These are phyloP conservation scores for Meredithiella fracta DNA, from an alignment of 2,329 filamentous ascomycete species.

Conservation along the genomic window DNA sequence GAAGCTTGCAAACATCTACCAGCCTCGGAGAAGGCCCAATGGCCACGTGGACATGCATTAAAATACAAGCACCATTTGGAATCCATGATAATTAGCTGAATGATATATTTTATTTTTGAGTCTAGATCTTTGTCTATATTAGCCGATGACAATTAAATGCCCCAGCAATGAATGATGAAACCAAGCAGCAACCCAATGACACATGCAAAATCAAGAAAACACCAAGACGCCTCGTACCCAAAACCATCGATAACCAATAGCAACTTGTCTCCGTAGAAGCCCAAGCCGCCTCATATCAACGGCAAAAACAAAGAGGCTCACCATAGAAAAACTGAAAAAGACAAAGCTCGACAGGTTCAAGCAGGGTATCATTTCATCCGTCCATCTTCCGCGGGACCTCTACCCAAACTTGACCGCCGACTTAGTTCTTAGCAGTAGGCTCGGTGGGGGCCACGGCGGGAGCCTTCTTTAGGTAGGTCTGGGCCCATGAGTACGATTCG, in stretches of 20 bases:
- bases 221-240: slow-evolving; percentile 3
- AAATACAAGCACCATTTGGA: no score
- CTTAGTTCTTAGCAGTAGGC: slow-evolving; percentile 23
- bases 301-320: background rate
- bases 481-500: slow-evolving; percentile 47
- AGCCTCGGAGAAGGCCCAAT: no score
- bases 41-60: no score
- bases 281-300: background rate
- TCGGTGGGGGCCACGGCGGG: slow-evolving; percentile 28
- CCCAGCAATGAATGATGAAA: slow-evolving; percentile 1
- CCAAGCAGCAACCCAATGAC: slow-evolving; percentile 1
- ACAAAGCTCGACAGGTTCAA: slow-evolving; percentile 5
- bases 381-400: slow-evolving; percentile 19
- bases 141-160: background rate
- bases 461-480: slow-evolving; percentile 46
- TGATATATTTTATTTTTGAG: background rate
- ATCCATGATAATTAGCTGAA: no score
- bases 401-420: background rate
- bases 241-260: background rate
- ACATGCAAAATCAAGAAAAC: slow-evolving; percentile 2
- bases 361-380: slow-evolving; percentile 2
- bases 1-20: no score
- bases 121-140: background rate
- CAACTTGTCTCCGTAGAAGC: background rate
- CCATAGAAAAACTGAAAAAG: background rate